A percentile compares a stretch with the other conserved stretches of the same genome.
Conservation (phyloP, 352 stramenopile species). For the Globisporangium acanthophoron region DNA sequence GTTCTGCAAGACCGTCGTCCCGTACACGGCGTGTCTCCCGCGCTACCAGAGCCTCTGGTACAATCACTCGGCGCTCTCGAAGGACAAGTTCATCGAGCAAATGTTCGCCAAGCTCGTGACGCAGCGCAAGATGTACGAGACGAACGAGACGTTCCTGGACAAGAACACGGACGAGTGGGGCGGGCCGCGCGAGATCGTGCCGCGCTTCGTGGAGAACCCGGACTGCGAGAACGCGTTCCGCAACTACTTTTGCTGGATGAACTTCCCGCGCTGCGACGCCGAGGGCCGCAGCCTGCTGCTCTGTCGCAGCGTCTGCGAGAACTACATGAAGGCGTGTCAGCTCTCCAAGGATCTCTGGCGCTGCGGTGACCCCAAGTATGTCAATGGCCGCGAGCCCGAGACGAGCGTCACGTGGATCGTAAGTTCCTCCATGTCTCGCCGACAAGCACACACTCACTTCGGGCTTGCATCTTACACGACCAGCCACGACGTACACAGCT, state of each 20-base stretch:
- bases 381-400: conserved; percentile 64
- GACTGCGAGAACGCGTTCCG: conserved; percentile 89
- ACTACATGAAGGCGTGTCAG: conserved; percentile 86
- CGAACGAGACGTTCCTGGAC: conserved; percentile 51
- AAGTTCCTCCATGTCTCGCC: conserved; percentile 13
- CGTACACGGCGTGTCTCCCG: conserved; percentile 69
- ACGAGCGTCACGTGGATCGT: conserved; percentile 56
- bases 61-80: conserved; percentile 70
- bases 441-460: conserved; percentile 1
- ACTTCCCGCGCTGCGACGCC: conserved; percentile 89
- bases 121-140: conserved; percentile 61
- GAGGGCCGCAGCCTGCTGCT: conserved; percentile 75
- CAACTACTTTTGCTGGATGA: conserved; percentile 90
- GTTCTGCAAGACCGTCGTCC: conserved; percentile 65
- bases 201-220: conserved; percentile 79
- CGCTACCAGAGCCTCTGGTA: conserved; percentile 71
- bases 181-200: conserved; percentile 39
- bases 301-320: conserved; percentile 88
- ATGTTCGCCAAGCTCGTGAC: conserved; percentile 58
- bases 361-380: conserved; percentile 71
- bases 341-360: conserved; percentile 82
- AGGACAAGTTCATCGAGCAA: conserved; percentile 64
- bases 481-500: conserved; percentile 3
- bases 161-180: conserved; percentile 70
- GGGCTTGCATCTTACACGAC: not conserved